Evolutionary conservation across 768 basidiomycete genomes (phyloP).

Genomic region (Psilocybe tampanensis): DNA sequence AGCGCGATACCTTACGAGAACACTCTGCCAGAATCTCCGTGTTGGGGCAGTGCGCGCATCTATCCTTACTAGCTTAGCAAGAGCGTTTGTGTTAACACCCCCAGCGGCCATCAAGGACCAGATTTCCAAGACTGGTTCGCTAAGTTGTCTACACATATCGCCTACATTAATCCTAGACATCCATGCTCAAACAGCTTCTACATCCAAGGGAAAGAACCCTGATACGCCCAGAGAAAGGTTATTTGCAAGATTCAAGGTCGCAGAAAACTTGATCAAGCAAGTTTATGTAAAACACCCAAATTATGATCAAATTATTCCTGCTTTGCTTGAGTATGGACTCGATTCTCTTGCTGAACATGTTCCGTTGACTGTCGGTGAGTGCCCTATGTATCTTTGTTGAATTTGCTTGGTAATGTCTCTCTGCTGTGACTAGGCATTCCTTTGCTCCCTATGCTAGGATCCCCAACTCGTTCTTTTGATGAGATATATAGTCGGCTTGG

Average conservation of each 20-base stretch:
- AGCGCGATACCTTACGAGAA: slow-evolving; percentile 79
- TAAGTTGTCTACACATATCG: slow-evolving; percentile 25
- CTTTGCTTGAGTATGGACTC: slow-evolving; percentile 62
- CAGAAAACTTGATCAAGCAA: slow-evolving; percentile 67
- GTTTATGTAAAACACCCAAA: slow-evolving; percentile 82
- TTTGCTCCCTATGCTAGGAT: slow-evolving; percentile 84
- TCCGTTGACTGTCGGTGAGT: slow-evolving; percentile 69
- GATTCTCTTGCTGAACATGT: slow-evolving; percentile 61
- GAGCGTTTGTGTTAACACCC: slow-evolving; percentile 70
- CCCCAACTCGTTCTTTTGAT: slow-evolving; percentile 80
- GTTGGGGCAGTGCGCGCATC: slow-evolving; percentile 90
- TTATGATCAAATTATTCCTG: slow-evolving; percentile 68
- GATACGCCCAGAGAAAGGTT: slow-evolving; percentile 39
- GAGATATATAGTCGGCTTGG: slow-evolving; percentile 80
- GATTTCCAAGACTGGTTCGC: slow-evolving; percentile 15
- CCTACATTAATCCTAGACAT: slow-evolving; percentile 29
- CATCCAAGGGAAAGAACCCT: slow-evolving; percentile 22
- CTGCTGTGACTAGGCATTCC: slow-evolving; percentile 58
- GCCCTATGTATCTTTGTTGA: too few species aligned
- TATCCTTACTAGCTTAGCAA: slow-evolving; percentile 76
- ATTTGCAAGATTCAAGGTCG: slow-evolving; percentile 45
- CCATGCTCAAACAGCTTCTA: slow-evolving; percentile 11
- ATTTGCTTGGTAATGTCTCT: too few species aligned
- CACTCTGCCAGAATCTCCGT: slow-evolving; percentile 72
- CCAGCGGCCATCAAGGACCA: slow-evolving; percentile 27